Evolutionary conservation across 352 stramenopile species (phyloP).

Genomic region (Phytophthora palmivora): DNA sequence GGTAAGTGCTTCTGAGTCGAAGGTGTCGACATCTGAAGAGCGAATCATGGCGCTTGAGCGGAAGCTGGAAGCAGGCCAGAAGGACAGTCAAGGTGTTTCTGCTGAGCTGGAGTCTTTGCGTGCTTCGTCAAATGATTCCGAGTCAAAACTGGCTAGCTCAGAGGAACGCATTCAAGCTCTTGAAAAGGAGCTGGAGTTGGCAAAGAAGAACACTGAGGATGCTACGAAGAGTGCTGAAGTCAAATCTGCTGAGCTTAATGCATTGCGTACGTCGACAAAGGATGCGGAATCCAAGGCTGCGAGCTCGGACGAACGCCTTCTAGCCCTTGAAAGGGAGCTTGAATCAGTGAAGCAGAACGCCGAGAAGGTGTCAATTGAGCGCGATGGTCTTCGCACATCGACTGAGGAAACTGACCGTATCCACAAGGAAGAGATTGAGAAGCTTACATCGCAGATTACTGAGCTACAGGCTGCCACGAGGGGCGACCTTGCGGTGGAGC

Average conservation of each 20-base stretch:
- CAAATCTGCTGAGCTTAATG: no score
- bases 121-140: slow-evolving; percentile 29
- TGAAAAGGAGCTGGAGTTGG: slow-evolving; percentile 35
- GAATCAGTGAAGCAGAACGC: slow-evolving; percentile 4
- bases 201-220: slow-evolving; percentile 26
- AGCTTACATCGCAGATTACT: slow-evolving; percentile 36
- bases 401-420: slow-evolving; percentile 30
- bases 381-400: slow-evolving; percentile 27
- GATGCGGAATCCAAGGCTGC: no score
- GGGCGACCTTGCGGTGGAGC: slow-evolving; percentile 32
- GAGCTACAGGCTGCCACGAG: slow-evolving; percentile 39
- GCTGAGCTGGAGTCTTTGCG: slow-evolving; percentile 23
- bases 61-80: slow-evolving; percentile 19
- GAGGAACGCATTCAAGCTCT: slow-evolving; percentile 35
- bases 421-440: slow-evolving; percentile 41
- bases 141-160: slow-evolving; percentile 15
- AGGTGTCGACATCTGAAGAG: slow-evolving; percentile 21
- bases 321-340: no score
- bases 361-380: slow-evolving; percentile 13
- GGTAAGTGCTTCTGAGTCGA: slow-evolving; percentile 10
- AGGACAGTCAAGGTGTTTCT: slow-evolving; percentile 5
- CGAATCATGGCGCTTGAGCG: slow-evolving; percentile 31
- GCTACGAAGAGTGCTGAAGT: not conserved
- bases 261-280: no score
- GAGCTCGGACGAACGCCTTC: no score